Base-by-base conservation (phyloP, 179 eudicot genomes). In the Camellia oleifera region DNA sequence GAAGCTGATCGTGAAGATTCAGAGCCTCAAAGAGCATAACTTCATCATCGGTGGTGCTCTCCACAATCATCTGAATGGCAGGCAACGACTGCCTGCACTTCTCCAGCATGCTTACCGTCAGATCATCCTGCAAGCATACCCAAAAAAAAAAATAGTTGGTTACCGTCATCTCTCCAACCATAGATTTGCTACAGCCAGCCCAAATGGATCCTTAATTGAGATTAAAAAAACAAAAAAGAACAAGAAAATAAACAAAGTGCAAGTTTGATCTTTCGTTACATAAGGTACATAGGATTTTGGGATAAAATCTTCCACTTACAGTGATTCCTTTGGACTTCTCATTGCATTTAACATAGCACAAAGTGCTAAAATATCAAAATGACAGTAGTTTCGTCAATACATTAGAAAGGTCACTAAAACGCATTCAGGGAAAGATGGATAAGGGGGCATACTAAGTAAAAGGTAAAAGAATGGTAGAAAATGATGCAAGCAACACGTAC, bases 71-170 rank as follows among this genome's bases (percentile, higher is more conserved):
- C 84, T 95, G 97, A 82, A 95, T 85, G 73, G 84, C 81, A 66
- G 95, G 91, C 76, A 89, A 91, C 10, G 94, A 90, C 54, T 94
- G 90, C 91, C 91, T 92, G 93, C 98, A 95, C 77, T 91, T 95
- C 69, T 92, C 93, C 63, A 91, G 77, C 97, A 95, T 85, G 87
- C 84, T 94, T 3, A 89, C 86, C 0, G 92, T 91, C 78, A 94
- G 82, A 18, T 95, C 99, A 79, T 94, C 98, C 99, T 95, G 90
- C 82, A 78, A 80, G 69, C 80, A 57, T 62, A 76, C 15, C 53
- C n/a, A 46, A 48, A 6, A 50, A 14, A 54, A 5, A 54, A 32
- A 40, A 56, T 32, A 15, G 57, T 46, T 40, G 57, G 23, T 46
- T 48, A 53, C 17, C 20, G 18, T 67, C 65, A 44, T 17, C 60